Base-by-base conservation (phyloP, 108 stramenopile genomes). In the Cyclostephanos tholiformis region DNA sequence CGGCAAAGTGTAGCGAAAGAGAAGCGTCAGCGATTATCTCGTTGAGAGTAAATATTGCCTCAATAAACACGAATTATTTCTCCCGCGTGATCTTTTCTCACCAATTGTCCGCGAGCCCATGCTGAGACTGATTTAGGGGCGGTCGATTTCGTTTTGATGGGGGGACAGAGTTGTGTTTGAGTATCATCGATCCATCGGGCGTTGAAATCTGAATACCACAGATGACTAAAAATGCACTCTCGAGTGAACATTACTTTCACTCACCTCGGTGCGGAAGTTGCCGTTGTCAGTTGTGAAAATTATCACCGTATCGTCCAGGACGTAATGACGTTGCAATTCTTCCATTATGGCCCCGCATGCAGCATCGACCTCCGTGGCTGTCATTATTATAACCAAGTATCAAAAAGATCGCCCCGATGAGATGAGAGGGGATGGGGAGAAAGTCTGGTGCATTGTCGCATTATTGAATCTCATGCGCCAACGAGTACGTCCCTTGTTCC, bases 241-340 rank as follows among this genome's bases (percentile, higher is more conserved):
- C n/a, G n/a, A n/a, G n/a, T n/a, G n/a, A n/a, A n/a, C n/a, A n/a
- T n/a, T n/a, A n/a, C n/a, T 36, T 36, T 4, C 36, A 36, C 41
- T 41, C 41, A 41, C 41, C 41, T 85, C 84, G 11, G 73, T 66
- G 57, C 91, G 90, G 67, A 90, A 83, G 43, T 88, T 88, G 19
- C 93, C 93, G 80, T 94, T 94, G 69, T 94, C 93, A 0, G 91
- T 91, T n/a, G 90, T 90, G 61, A 94, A 94, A 43, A 94, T 90
- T 29, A 94, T 67, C 23, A 94, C 11, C 0, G 93, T 94, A 39
- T 90, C 80, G 27, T 91, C 63, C 48, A 83, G 78, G 2, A 74
- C 82, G 61, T 66, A 67, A 66, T 90, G 87, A 1, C 70, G 50
- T 64, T 80, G 60, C 55, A 91, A 56, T 66, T 89, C 80, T 16